Conservation (phyloP, 2,329 filamentous ascomycete species). For the Xylariaceae sp. region DNA sequence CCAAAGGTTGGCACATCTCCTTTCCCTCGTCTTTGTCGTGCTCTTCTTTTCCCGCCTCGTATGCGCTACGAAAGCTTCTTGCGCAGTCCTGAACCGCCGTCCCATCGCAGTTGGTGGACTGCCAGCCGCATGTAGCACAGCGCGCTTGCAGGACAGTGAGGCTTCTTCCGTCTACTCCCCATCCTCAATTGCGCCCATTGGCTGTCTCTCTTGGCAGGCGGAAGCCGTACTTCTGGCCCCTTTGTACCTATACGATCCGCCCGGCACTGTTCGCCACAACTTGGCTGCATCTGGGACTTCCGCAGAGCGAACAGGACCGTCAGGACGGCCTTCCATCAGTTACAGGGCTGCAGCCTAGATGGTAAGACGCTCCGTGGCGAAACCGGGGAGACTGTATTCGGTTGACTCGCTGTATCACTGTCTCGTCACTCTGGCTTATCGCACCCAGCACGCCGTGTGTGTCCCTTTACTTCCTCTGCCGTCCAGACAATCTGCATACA, state of each 20-base stretch:
- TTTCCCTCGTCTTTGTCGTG: background rate
- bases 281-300: constrained; percentile 9
- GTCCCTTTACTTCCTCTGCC: background rate
- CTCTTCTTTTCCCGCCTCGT: background rate
- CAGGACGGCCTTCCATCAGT: constrained; percentile 8
- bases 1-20: background rate
- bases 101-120: background rate
- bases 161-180: background rate
- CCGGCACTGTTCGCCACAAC: constrained; percentile 5
- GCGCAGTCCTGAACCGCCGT: background rate
- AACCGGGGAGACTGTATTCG: background rate
- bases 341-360: background rate
- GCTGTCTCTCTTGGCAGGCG: background rate
- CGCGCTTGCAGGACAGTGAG: constrained; percentile 5
- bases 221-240: constrained; percentile 7
- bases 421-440: constrained; percentile 1
- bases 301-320: constrained; percentile 14
- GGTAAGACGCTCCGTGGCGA: constrained; percentile 5
- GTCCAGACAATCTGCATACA: constrained; percentile 1
- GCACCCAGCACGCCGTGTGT: background rate
- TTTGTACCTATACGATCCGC: constrained; percentile 5
- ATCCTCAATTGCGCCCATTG: background rate
- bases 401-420: background rate
- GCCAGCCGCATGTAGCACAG: constrained; percentile 6
- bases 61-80: constrained; percentile 18